phyloP scores from a whole-genome alignment of 108 stramenopile genomes.

The Cyclotella kingstonii region DNA sequence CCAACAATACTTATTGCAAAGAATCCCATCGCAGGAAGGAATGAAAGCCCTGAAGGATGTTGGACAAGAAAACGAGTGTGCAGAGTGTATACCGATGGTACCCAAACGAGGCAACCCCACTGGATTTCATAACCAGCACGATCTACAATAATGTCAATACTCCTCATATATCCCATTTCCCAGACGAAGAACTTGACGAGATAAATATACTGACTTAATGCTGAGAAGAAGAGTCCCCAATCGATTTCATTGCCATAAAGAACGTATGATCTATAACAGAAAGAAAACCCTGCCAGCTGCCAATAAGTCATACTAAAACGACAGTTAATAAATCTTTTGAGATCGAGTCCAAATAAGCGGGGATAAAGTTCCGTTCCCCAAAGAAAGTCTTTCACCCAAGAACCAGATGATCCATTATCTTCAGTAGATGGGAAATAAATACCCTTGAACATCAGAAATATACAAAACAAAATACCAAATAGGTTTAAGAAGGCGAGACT shows the following conservation, averaged over 20 bases:
- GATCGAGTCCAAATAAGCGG: slow-evolving; percentile 88
- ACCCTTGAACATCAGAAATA: slow-evolving; percentile 87
- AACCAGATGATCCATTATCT: slow-evolving; percentile 88
- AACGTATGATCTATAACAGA: slow-evolving; percentile 52
- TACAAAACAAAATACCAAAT: slow-evolving; percentile 90
- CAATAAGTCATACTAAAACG: slow-evolving; percentile 98
- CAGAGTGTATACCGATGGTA: slow-evolving; percentile 93
- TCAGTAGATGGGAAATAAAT: slow-evolving; percentile 73
- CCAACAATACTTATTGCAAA: slow-evolving; percentile 68
- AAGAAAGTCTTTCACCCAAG: slow-evolving; percentile 90
- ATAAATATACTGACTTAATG: slow-evolving; percentile 73
- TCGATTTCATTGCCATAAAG: slow-evolving; percentile 41
- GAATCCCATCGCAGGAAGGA: slow-evolving; percentile 50
- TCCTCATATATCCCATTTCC: slow-evolving; percentile 99
- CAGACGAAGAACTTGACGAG: slow-evolving; percentile 97
- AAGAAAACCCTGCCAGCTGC: slow-evolving; percentile 77
- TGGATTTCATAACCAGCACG: slow-evolving; percentile 93
- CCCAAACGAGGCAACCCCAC: slow-evolving; percentile 99
- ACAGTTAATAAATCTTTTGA: slow-evolving; percentile 98
- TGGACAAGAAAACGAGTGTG: slow-evolving; percentile 84
- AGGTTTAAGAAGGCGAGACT: slow-evolving; percentile 85
- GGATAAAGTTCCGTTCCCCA: slow-evolving; percentile 99
- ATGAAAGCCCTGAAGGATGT: slow-evolving; percentile 76
- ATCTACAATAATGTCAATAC: slow-evolving; percentile 92
- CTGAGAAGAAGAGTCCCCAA: slow-evolving; percentile 49